A percentile compares a stretch with the other conserved stretches of the same genome.
These are phyloP conservation scores for Paspalum vaginatum DNA, from an alignment of 176 grass and related monocot genomes.

Conservation along the genomic window DNA sequence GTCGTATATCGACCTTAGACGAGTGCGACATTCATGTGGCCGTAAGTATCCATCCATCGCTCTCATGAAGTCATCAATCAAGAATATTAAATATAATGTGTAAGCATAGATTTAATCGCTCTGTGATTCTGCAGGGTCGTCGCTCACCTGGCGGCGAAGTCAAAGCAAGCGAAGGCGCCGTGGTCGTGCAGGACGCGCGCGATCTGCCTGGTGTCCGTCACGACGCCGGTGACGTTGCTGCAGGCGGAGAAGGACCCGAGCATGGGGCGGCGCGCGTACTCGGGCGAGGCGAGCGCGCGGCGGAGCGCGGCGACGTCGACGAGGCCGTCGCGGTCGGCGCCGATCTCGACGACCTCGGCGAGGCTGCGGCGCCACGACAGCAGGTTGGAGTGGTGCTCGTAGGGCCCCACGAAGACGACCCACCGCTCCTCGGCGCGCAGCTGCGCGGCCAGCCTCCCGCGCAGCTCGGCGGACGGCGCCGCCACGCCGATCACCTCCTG, in stretches of 20 bases:
- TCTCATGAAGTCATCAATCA: no score
- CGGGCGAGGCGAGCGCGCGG: constrained; percentile 22
- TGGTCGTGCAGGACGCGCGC: constrained; percentile 69
- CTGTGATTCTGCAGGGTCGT: no score
- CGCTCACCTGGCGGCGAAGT: constrained; percentile 76
- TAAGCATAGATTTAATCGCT: no score
- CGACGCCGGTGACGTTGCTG: constrained; percentile 82
- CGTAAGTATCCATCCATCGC: no score
- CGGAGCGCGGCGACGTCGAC: constrained; percentile 58
- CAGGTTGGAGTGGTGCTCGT: constrained; percentile 92
- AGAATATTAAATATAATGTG: no score
- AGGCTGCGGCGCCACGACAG: constrained; percentile 81
- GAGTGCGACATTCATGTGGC: no score
- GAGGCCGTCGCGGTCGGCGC: constrained; percentile 45
- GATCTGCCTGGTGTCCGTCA: constrained; percentile 58
- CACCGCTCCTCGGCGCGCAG: constrained; percentile 63
- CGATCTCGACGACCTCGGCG: constrained; percentile 76
- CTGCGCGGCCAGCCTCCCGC: constrained; percentile 27
- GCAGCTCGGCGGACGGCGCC: constrained; percentile 38
- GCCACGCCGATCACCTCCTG: constrained; percentile 74
- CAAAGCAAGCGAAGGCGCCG: constrained; percentile 84
- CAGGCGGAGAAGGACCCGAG: constrained; percentile 85
- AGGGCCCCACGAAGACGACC: constrained; percentile 81
- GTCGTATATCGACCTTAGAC: no score
- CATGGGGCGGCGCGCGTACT: constrained; percentile 57